phyloP scores from a whole-genome alignment of 805 yeast genomes.

The Wickerhamia fluorescens region DNA sequence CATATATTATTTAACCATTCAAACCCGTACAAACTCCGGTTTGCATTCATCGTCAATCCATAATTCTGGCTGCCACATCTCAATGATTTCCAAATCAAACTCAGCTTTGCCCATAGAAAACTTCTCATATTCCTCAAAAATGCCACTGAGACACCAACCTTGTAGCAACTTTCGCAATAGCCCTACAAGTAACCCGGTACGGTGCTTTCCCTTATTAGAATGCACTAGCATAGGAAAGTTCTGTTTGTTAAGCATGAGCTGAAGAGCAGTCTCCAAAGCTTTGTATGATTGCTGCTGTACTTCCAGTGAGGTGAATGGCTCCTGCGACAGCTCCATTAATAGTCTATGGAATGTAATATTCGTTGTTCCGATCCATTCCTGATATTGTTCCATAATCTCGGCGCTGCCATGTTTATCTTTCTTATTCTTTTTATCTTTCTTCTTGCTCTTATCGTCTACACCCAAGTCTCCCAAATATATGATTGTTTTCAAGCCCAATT shows the following conservation, averaged over 20 bases:
- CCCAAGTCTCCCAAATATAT: constrained; percentile 70
- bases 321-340: constrained; percentile 65
- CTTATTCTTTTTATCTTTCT: constrained; percentile 15
- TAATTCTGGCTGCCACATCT: constrained; percentile 64
- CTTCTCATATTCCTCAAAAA: constrained; percentile 87
- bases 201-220: constrained; percentile 95
- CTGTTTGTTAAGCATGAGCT: constrained; percentile 49
- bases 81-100: constrained; percentile 84
- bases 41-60: constrained; percentile 38
- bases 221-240: constrained; percentile 87
- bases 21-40: constrained; percentile 72
- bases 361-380: constrained; percentile 54
- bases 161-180: constrained; percentile 77
- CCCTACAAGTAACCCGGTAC: constrained; percentile 93
- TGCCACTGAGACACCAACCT: constrained; percentile 91
- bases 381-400: constrained; percentile 48
- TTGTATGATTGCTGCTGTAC: constrained; percentile 28
- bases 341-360: constrained; percentile 52
- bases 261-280: constrained; percentile 50
- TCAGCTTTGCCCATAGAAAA: constrained; percentile 94
- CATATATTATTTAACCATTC: too few species aligned
- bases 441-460: constrained; percentile 14
- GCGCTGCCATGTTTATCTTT: constrained; percentile 46
- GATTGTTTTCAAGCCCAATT: constrained; percentile 67
- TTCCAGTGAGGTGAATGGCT: constrained; percentile 60